Conservation (phyloP, 2,329 filamentous ascomycete genomes). For the Botryotinia globosa region DNA sequence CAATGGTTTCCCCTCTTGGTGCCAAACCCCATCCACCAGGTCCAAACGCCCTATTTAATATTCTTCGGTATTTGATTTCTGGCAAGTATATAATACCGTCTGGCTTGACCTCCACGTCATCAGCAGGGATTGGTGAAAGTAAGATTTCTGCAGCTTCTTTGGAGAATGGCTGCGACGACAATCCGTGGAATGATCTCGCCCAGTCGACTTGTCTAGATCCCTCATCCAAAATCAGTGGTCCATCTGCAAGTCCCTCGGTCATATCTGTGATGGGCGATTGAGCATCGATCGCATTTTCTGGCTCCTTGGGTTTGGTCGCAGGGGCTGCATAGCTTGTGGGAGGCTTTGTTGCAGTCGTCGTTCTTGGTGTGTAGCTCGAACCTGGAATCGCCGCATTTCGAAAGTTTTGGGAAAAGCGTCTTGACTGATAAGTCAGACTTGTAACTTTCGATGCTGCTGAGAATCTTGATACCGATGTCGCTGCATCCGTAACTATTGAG, state of each 20-base stretch:
- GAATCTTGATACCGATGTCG: conserved; percentile 18
- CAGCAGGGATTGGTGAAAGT: conserved; percentile 59
- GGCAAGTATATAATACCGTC: conserved; percentile 95
- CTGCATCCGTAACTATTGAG: conserved; percentile 26
- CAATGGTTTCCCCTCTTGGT: conserved; percentile 74
- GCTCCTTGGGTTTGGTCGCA: conserved; percentile 43
- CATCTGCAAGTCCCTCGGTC: conserved; percentile 50
- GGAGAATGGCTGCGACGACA: conserved; percentile 62
- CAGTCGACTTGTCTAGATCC: conserved; percentile 62
- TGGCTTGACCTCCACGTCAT: conserved; percentile 94
- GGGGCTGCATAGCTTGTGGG: conserved; percentile 9
- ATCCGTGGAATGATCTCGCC: conserved; percentile 68
- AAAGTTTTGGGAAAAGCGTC: conserved; percentile 30
- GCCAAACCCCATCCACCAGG: conserved; percentile 95
- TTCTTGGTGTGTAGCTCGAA: conserved; percentile 31
- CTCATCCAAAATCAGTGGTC: conserved; percentile 48
- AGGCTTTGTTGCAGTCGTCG: conserved; percentile 18
- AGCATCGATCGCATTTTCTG: conserved; percentile 52
- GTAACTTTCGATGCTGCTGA: background rate
- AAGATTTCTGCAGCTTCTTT: conserved; percentile 61
- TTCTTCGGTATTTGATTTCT: conserved; percentile 95
- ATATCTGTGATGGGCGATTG: conserved; percentile 41
- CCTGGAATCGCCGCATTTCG: conserved; percentile 31
- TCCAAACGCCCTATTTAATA: conserved; percentile 87
- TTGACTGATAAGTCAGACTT: conserved; percentile 14